phyloP scores from a whole-genome alignment of 108 stramenopile species.

The Thalassiosira profunda region DNA sequence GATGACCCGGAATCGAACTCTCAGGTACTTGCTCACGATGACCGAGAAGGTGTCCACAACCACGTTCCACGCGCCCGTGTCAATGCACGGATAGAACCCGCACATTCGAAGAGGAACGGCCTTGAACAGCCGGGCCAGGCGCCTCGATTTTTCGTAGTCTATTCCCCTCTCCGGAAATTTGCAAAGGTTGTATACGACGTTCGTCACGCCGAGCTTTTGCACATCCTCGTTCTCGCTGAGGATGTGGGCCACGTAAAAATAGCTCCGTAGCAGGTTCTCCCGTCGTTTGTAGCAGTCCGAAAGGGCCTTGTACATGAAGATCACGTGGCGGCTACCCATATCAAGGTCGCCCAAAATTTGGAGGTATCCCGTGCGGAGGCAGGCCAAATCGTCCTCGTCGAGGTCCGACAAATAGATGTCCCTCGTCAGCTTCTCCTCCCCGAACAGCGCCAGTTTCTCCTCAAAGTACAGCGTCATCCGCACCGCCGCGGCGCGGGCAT shows the following conservation, averaged over 20 bases:
- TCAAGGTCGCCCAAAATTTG: constrained; percentile 7
- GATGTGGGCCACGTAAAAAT: constrained; percentile 22
- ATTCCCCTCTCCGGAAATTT: constrained; percentile 21
- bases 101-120: constrained; percentile 20
- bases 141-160: constrained; percentile 38
- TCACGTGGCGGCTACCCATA: constrained; percentile 1
- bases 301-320: constrained; percentile 9
- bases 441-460: constrained; percentile 41
- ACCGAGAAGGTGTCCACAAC: constrained; percentile 26
- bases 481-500: constrained; percentile 22
- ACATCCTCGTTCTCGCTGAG: constrained; percentile 3
- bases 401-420: constrained; percentile 38
- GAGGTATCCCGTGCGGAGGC: background rate
- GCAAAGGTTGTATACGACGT: constrained; percentile 37
- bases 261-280: constrained; percentile 1
- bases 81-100: constrained; percentile 26
- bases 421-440: constrained; percentile 10
- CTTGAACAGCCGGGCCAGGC: constrained; percentile 13
- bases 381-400: constrained; percentile 17
- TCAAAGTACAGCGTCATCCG: constrained; percentile 30
- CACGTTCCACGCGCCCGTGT: constrained; percentile 7
- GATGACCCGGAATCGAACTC: constrained; percentile 20
- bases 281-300: constrained; percentile 10
- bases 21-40: constrained; percentile 18
- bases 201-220: constrained; percentile 28